phyloP scores from a whole-genome alignment of 2,329 filamentous ascomycete species.

The Talaromyces marneffei region DNA sequence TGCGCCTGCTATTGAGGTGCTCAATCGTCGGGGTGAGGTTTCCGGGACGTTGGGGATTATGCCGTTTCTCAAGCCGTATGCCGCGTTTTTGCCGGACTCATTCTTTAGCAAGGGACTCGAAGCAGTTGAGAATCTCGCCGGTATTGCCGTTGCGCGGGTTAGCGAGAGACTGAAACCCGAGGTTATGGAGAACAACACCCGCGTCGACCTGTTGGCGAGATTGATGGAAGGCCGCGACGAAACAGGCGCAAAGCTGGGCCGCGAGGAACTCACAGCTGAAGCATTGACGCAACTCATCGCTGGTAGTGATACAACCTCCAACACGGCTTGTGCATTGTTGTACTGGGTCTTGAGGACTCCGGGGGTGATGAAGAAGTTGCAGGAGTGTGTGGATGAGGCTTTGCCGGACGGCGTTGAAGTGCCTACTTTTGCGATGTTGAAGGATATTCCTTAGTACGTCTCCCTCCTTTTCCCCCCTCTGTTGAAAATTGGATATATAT shows the following conservation, averaged over 20 bases:
- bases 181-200: slow-evolving; percentile 53
- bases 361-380: slow-evolving; percentile 64
- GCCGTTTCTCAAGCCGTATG: slow-evolving; percentile 70
- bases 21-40: slow-evolving; percentile 83
- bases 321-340: slow-evolving; percentile 74
- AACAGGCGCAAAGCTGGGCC: slow-evolving; percentile 66
- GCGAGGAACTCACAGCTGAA: slow-evolving; percentile 79
- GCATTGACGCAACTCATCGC: slow-evolving; percentile 81
- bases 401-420: slow-evolving; percentile 58
- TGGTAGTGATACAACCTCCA: slow-evolving; percentile 61
- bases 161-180: slow-evolving; percentile 65
- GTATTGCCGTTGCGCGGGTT: slow-evolving; percentile 81
- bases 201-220: slow-evolving; percentile 73
- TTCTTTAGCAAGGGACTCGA: slow-evolving; percentile 72
- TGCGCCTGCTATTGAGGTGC: slow-evolving; percentile 75
- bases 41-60: slow-evolving; percentile 71
- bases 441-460: slow-evolving; percentile 62
- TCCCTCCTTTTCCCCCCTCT: background rate
- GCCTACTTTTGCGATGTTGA: slow-evolving; percentile 66
- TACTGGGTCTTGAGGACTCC: slow-evolving; percentile 69
- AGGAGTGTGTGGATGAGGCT: slow-evolving; percentile 66
- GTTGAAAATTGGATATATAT: background rate
- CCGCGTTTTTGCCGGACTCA: slow-evolving; percentile 71
- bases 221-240: slow-evolving; percentile 84
- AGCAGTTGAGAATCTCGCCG: slow-evolving; percentile 73